Percentiles rank a stretch among this genome's conserved stretches.
Evolutionary conservation across 2,329 filamentous ascomycete species (phyloP).

Genomic region (Diaporthe vaccinii): DNA sequence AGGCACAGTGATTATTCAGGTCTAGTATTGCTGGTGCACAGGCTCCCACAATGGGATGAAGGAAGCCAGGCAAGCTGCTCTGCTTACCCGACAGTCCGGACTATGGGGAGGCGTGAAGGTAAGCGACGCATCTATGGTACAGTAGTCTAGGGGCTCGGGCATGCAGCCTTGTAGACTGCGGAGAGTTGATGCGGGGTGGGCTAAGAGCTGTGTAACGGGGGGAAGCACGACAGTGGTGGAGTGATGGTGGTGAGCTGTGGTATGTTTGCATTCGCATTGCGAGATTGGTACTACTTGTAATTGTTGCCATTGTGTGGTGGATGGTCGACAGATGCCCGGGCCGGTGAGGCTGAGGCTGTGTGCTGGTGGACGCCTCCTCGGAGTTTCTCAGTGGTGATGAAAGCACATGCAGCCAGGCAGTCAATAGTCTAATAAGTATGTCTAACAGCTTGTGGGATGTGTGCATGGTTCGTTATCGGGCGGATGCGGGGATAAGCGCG

Average conservation of each 20-base stretch:
- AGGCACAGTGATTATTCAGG: background rate
- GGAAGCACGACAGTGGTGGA: background rate
- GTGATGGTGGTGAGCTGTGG: background rate
- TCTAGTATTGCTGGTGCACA: background rate
- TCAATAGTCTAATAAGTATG: background rate
- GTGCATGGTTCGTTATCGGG: slow-evolving; percentile 14
- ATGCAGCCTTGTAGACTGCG: background rate
- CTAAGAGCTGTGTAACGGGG: background rate
- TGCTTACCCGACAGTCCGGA: slow-evolving; percentile 16
- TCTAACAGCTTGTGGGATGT: slow-evolving; percentile 9
- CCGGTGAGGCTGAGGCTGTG: slow-evolving; percentile 2
- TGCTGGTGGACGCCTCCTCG: background rate
- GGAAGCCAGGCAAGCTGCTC: background rate
- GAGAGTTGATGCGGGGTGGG: background rate
- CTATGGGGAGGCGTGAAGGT: background rate
- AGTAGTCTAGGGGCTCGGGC: background rate
- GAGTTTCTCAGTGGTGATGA: background rate
- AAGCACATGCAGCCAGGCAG: too few relatives aligned
- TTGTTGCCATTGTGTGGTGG: slow-evolving; percentile 4
- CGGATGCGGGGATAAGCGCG: slow-evolving; percentile 1
- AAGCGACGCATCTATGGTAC: background rate
- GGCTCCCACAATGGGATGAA: background rate
- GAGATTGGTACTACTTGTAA: background rate
- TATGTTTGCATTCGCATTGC: background rate
- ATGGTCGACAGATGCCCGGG: slow-evolving; percentile 38